Evolutionary conservation across 1,284 basidiomycete species (phyloP), one percentile per base, ranked within the genome.

Genomic region (Pterula multifida): DNA sequence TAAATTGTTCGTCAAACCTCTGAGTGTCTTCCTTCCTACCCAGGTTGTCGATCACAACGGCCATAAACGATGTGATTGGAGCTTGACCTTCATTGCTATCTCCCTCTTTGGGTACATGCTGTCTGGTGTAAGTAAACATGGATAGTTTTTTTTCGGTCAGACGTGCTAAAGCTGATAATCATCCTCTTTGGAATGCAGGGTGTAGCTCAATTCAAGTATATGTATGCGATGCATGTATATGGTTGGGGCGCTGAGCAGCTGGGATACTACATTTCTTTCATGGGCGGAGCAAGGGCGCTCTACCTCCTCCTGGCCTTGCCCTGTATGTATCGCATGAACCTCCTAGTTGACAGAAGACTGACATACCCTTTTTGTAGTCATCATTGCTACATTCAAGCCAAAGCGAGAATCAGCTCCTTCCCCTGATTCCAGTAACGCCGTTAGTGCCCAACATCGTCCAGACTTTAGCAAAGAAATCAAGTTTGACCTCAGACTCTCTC

Each of bases 401-500:
- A 57, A 58, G 26, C 28, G 51, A 48, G 39, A 9, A 11, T 6
- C 26, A 3, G 13, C 9, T 19, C 13, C 13, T 13, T 23, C 45
- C 9, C 9, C 45, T n/a, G 21, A 11, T 19, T 3, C 45, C 6
- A 13, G 15, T 23, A 47, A 24, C 15, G 19, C 45, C 23, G 12
- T 23, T 12, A 9, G 9, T 12, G 45, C 45, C 4, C 22, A 3
- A 26, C 9, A 6, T 23, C 19, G 24, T 11, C 39, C 39, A 19
- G 39, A 42, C 39, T 42, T 17, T 17, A 42, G n/a, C 6, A 69
- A 68, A 24, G 83, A 83, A 57, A 84, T 88, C 58, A 65, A 67
- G 17, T 89, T 88, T 57, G 86, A 90, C 63, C 68, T 87, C 2
- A 58, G 68, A 3, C 63, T 88, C 36, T 69, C 81, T 25, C 72